Evolutionary conservation across 495 filamentous ascomycete genomes (phyloP).

Genomic region (Xylaria bambusicola): DNA sequence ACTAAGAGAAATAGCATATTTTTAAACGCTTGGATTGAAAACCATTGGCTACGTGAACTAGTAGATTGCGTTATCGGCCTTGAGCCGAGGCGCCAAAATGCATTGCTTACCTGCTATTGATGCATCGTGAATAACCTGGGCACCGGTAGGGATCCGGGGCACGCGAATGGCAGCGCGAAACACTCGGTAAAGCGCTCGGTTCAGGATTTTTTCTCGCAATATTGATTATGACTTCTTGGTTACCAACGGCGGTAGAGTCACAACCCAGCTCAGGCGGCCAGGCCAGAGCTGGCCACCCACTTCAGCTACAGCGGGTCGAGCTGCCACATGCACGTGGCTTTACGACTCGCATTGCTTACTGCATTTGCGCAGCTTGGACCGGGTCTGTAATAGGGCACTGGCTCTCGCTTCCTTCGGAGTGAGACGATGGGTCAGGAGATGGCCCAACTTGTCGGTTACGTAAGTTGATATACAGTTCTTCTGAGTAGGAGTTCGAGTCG

Average conservation of each 20-base stretch:
- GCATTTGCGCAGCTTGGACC: neutral
- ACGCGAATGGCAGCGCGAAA: neutral
- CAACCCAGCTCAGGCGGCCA: neutral
- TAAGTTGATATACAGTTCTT: neutral
- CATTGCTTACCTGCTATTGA: slow-evolving; percentile 7
- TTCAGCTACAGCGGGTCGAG: slow-evolving; percentile 7
- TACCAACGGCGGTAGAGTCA: no score
- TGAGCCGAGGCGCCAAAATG: slow-evolving; percentile 7
- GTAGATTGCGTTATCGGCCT: neutral
- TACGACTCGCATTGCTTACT: neutral
- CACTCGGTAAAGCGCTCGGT: neutral
- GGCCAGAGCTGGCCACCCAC: slow-evolving; percentile 12
- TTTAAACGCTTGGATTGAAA: neutral
- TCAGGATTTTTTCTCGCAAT: no score
- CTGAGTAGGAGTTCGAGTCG: no score
- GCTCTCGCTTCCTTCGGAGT: neutral
- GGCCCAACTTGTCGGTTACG: neutral
- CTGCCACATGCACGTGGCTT: slow-evolving; percentile 13
- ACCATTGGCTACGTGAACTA: neutral
- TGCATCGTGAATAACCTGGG: neutral
- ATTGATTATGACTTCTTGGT: no score
- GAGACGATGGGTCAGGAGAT: neutral
- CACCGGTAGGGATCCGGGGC: neutral
- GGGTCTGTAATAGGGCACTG: neutral
- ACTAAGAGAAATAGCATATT: neutral